Base-by-base conservation (phyloP, 1,284 basidiomycete species). In the Amylostereum areolatum region DNA sequence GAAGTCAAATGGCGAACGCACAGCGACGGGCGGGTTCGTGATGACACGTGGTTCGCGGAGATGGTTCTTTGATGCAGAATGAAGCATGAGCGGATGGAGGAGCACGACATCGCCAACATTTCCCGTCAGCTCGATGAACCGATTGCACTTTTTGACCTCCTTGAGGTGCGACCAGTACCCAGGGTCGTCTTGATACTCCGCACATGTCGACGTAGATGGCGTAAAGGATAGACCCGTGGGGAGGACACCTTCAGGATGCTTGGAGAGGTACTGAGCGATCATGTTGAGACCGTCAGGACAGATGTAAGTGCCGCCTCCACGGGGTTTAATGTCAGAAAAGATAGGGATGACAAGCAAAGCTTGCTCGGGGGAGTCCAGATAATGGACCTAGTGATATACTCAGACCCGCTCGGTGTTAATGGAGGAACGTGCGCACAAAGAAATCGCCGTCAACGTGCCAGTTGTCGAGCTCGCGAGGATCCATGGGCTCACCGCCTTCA, bases 401-500 rank as follows among this genome's bases (percentile, higher is more conserved):
- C 55, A 25, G 49, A 41, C 12, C 18, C 28, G 24, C 24, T 28
- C 6, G 18, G 29, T 31, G 6, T n/a, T 27, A 33, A 18, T 34
- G 12, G 8, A 18, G 9, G 31, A 5, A 24, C 27, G 28, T 37
- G 54, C 68, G 51, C 52, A 74, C 73, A 61, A 81, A 82, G 59
- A 81, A 82, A 58, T 83, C 80, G 32, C 80, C 80, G 61, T 81
- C 80, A 44, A 80, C 77, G 60, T 83, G 80, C 79, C 80, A 83
- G 55, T 80, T 80, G 53, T 73, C 71, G 50, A 82, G 61, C 51
- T 77, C 69, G 48, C 62, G 57, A 5, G 75, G 75, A 28, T 65
- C 61, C 35, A 68, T 52, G 41, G 64, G 58, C 11, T 57, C 61
- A 12, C 55, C 53, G 29, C 63, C 61, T 50, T 71, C 70, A 42